These are phyloP conservation scores for Hymenoscyphus fructigenus DNA, from an alignment of 2,329 filamentous ascomycete species.

Conservation along the genomic window DNA sequence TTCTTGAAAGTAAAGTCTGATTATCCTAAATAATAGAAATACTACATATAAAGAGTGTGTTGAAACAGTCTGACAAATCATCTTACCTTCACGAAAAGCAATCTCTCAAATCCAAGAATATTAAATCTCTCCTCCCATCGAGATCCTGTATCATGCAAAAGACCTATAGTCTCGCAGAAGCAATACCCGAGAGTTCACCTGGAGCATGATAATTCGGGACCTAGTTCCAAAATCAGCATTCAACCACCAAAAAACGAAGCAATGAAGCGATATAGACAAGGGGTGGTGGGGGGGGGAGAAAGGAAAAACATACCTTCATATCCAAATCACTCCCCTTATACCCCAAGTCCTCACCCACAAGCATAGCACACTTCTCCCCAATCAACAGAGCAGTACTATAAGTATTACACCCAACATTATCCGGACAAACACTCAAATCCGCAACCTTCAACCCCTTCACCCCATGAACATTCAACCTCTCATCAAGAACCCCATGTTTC, in stretches of 20 bases:
- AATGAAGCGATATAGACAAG: no score
- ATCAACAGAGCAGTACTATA: constrained; percentile 46
- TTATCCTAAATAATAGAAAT: background rate
- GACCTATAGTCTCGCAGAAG: constrained; percentile 23
- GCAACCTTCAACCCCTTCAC: constrained; percentile 44
- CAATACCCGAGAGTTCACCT: constrained; percentile 40
- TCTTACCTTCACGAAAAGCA: background rate
- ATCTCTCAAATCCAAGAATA: background rate
- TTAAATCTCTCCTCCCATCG: background rate
- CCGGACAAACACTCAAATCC: constrained; percentile 40
- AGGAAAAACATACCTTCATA: constrained; percentile 59
- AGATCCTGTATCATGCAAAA: background rate
- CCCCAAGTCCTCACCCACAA: constrained; percentile 43
- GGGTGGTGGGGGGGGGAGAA: background rate
- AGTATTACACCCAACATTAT: constrained; percentile 46
- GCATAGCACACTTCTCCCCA: constrained; percentile 42
- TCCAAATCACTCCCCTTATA: constrained; percentile 62
- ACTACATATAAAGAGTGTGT: background rate
- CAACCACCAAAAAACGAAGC: background rate
- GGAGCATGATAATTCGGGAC: constrained; percentile 61
- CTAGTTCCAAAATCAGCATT: background rate
- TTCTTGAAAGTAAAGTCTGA: background rate
- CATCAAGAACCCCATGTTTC: constrained; percentile 47
- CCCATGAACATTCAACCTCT: constrained; percentile 42
- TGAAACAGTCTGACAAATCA: background rate